Conservation (phyloP, 2,329 filamentous ascomycete species). For the Chlorencoelia australis region DNA sequence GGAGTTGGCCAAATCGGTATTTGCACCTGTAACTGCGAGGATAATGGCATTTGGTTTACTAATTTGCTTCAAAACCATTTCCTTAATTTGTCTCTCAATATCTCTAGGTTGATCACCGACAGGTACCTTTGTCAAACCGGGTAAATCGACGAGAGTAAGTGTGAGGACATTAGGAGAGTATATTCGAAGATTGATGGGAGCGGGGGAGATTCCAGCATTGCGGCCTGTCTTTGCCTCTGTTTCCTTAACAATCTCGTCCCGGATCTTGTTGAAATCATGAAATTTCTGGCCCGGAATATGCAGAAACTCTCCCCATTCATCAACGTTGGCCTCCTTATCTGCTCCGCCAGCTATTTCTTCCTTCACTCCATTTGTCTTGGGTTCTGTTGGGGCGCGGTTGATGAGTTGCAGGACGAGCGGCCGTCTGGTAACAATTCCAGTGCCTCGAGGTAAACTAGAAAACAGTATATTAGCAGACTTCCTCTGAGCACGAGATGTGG, state of each 20-base stretch:
- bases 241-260: constrained; percentile 93
- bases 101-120: constrained; percentile 94
- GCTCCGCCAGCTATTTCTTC: constrained; percentile 54
- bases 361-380: constrained; percentile 63
- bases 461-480: constrained; percentile 22
- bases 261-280: constrained; percentile 95
- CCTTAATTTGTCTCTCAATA: constrained; percentile 91
- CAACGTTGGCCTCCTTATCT: constrained; percentile 81
- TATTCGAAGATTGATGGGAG: constrained; percentile 94
- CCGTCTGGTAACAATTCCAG: constrained; percentile 91
- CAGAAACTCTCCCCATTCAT: constrained; percentile 98
- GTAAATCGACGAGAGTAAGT: constrained; percentile 90
- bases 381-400: constrained; percentile 62
- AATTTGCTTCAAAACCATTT: constrained; percentile 99
- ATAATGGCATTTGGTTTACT: constrained; percentile 98
- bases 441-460: constrained; percentile 81
- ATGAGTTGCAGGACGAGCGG: constrained; percentile 96
- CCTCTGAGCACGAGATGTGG: constrained; percentile 10
- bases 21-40: constrained; percentile 89
- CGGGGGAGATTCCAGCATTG: constrained; percentile 92
- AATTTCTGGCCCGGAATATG: constrained; percentile 98
- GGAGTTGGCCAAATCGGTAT: constrained; percentile 97
- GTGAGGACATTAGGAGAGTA: constrained; percentile 98
- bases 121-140: constrained; percentile 91
- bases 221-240: constrained; percentile 93